A percentile compares a stretch with the other conserved stretches of the same genome.
Conservation (phyloP, 2,329 filamentous ascomycete genomes). For the Sporothrix globosa region DNA sequence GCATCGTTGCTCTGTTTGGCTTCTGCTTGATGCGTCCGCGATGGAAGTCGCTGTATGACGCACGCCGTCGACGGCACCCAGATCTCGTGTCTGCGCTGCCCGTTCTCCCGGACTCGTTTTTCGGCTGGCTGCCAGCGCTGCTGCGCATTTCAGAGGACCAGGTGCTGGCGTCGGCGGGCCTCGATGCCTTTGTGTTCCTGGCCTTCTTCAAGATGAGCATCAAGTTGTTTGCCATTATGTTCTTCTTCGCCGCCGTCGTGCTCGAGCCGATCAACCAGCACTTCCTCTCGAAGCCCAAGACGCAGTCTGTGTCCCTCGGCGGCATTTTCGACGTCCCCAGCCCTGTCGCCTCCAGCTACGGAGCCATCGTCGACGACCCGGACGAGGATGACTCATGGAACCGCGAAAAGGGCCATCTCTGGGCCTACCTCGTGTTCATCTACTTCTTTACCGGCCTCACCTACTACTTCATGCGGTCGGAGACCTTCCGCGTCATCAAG, state of each 20-base stretch:
- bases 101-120: slow-evolving; percentile 77
- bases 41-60: slow-evolving; percentile 90
- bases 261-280: slow-evolving; percentile 83
- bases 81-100: slow-evolving; percentile 65
- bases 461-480: slow-evolving; percentile 77
- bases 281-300: slow-evolving; percentile 49
- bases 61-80: slow-evolving; percentile 70
- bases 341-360: not conserved
- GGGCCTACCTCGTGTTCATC: slow-evolving; percentile 93
- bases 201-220: slow-evolving; percentile 96
- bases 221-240: slow-evolving; percentile 75
- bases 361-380: slow-evolving; percentile 28
- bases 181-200: slow-evolving; percentile 79
- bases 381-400: slow-evolving; percentile 44
- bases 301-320: not conserved
- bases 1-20: slow-evolving; percentile 69
- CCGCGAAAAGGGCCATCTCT: slow-evolving; percentile 64
- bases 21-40: slow-evolving; percentile 86
- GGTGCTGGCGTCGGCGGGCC: slow-evolving; percentile 82
- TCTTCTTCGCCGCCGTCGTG: slow-evolving; percentile 78
- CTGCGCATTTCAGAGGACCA: slow-evolving; percentile 87
- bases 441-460: slow-evolving; percentile 87
- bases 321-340: slow-evolving; percentile 17
- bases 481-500: slow-evolving; percentile 83
- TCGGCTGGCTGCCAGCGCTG: slow-evolving; percentile 90